Conservation (phyloP, 345 rosid genomes). For the Salix udensis region DNA sequence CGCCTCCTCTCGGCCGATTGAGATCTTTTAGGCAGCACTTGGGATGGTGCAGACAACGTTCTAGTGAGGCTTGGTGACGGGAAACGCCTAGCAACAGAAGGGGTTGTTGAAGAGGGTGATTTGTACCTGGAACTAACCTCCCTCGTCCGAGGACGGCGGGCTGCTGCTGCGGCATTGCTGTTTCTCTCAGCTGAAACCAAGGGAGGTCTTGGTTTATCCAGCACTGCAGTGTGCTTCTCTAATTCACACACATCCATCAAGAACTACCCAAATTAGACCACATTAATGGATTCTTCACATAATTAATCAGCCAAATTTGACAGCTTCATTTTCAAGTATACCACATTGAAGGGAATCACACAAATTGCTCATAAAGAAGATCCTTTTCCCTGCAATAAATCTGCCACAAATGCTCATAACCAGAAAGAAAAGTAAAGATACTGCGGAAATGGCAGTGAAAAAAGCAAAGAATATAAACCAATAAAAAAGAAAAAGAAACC, state of each 20-base stretch:
- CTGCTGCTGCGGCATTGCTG: conserved; percentile 40
- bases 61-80: conserved; percentile 72
- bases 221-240: conserved; percentile 47
- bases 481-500: conserved; percentile 11
- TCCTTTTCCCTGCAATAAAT: conserved; percentile 49
- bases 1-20: conserved; percentile 86
- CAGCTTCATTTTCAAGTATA: conserved; percentile 30
- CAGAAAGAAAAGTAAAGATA: conserved; percentile 35
- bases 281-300: conserved; percentile 44
- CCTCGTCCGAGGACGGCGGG: conserved; percentile 56
- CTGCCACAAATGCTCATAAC: conserved; percentile 48
- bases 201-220: conserved; percentile 54
- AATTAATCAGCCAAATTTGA: conserved; percentile 25
- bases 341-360: conserved; percentile 33
- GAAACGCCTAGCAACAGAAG: conserved; percentile 48
- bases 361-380: conserved; percentile 39
- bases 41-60: conserved; percentile 45
- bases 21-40: conserved; percentile 60
- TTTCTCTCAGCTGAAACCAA: conserved; percentile 70
- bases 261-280: conserved; percentile 47
- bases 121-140: conserved; percentile 83
- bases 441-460: conserved; percentile 37
- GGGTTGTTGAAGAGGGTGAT: conserved; percentile 59
- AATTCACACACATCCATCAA: conserved; percentile 72
- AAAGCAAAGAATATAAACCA: conserved; percentile 33